Conservation (phyloP, 225 moss, liverwort and hornwort genomes). For the Bryoerythrophyllum caledonicum region DNA sequence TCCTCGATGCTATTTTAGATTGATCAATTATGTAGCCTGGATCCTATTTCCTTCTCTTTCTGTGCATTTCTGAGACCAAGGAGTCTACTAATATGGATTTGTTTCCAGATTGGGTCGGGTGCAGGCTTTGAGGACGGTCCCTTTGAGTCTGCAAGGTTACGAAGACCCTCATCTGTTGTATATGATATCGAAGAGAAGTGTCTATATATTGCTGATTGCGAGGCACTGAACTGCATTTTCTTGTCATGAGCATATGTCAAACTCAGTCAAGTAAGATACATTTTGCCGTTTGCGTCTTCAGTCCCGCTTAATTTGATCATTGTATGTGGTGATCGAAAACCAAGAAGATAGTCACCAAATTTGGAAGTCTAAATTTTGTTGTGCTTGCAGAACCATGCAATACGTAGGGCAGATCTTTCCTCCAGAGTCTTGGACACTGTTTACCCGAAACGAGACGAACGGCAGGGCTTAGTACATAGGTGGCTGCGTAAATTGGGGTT, state of each 20-base stretch:
- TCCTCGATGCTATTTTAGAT: background rate
- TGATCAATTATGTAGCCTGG: background rate
- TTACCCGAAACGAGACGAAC: constrained; percentile 24
- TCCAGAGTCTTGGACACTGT: constrained; percentile 51
- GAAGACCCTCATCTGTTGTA: constrained; percentile 44
- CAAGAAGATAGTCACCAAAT: no score
- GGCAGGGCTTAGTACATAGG: constrained; percentile 24
- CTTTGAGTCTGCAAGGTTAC: constrained; percentile 60
- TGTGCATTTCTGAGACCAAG: constrained; percentile 4
- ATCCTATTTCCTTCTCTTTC: background rate
- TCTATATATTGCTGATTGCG: constrained; percentile 76
- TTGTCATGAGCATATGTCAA: background rate
- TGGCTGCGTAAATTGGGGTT: constrained; percentile 36
- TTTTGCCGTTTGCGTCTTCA: no score
- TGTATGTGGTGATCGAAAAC: no score
- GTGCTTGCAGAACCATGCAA: constrained; percentile 59
- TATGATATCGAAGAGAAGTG: constrained; percentile 44
- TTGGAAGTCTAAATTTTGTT: no score
- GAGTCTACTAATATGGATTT: no score
- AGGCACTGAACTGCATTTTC: constrained; percentile 58
- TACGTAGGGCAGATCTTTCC: constrained; percentile 64
- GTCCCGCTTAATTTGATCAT: no score
- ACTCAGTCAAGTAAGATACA: no score
- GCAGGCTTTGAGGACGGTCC: constrained; percentile 66
- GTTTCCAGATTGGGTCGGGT: constrained; percentile 62